Evolutionary conservation across 139 green algal genomes (phyloP), one percentile per base, ranked within the genome.

Genomic region (Closterium sp.): DNA sequence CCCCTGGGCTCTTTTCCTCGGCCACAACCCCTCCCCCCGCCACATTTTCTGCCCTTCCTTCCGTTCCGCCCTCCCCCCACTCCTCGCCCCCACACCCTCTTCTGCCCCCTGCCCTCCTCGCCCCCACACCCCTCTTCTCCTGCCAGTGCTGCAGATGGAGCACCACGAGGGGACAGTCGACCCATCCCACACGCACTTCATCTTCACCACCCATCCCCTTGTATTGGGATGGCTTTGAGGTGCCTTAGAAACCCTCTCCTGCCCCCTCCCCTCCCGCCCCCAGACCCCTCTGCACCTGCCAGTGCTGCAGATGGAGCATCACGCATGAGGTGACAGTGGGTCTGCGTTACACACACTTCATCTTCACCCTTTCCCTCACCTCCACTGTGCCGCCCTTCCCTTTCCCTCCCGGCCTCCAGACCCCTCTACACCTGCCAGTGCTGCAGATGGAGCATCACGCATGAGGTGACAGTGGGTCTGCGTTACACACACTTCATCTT

Each of bases 111-210:
- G n/a, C n/a, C n/a, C n/a, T n/a, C n/a, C n/a, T n/a, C n/a, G n/a
- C 7, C 89, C 93, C 9, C 22, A n/a, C 9, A 90, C 93, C 9
- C 93, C 32, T 30, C 45, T 42, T 42, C n/a, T 28, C 34, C 24
- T 93, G 9, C 86, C 28, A 0, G 28, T 92, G 50, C 73, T 94
- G 19, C 92, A 94, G 62, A 87, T 90, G 93, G 34, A 42, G 6
- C 34, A 42, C 34, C 34, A 92, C 86, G 92, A 94, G 73, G 42
- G 91, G 38, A 91, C 90, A 2, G 34, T 42, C 34, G 34, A 42
- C 9, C 34, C 9, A 4, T 6, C 9, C 34, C 34, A 42, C 34
- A 42, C 34, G 9, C 34, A 42, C 34, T 42, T 42, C 34, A 42
- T 42, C 34, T 42, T 42, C 34, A 42, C 34, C 34, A 42, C 9